Evolutionary conservation across 441 rosid genomes (phyloP).

Genomic region (Brassica hybrid): DNA sequence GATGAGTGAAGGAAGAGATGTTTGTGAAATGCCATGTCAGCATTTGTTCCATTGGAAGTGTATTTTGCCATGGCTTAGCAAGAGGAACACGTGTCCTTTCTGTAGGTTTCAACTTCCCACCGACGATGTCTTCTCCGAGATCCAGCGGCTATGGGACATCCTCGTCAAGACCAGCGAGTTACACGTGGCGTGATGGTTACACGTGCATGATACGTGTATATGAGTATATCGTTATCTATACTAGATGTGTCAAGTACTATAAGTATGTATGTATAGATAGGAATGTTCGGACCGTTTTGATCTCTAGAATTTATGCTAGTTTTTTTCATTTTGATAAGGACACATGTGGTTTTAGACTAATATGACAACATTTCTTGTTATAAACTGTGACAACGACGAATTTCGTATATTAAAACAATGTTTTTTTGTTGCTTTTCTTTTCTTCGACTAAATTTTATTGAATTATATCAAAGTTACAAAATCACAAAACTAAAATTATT

Average conservation of each 20-base stretch:
- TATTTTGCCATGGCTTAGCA: constrained; percentile 79
- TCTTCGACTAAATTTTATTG: too few relatives aligned
- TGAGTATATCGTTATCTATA: constrained; percentile 27
- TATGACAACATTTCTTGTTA: not conserved
- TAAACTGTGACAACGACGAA: not conserved
- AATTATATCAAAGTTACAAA: too few relatives aligned
- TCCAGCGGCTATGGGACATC: constrained; percentile 79
- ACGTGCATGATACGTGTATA: constrained; percentile 20
- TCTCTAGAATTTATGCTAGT: constrained; percentile 15
- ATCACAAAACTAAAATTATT: too few relatives aligned
- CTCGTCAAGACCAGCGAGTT: constrained; percentile 45
- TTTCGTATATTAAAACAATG: not conserved
- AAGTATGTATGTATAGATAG: not conserved
- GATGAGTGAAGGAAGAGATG: constrained; percentile 79
- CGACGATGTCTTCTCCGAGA: constrained; percentile 76
- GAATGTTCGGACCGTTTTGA: constrained; percentile 28
- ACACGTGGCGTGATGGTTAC: constrained; percentile 35
- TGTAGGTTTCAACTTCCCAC: constrained; percentile 90
- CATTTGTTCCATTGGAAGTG: constrained; percentile 94
- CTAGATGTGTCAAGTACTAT: not conserved
- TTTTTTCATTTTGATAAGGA: not conserved
- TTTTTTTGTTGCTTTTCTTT: not conserved
- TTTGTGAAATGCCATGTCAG: constrained; percentile 84
- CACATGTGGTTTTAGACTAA: constrained; percentile 11
- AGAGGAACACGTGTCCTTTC: constrained; percentile 85